phyloP scores from a whole-genome alignment of 164 flowering plant genomes.

The Akebia trifoliata region DNA sequence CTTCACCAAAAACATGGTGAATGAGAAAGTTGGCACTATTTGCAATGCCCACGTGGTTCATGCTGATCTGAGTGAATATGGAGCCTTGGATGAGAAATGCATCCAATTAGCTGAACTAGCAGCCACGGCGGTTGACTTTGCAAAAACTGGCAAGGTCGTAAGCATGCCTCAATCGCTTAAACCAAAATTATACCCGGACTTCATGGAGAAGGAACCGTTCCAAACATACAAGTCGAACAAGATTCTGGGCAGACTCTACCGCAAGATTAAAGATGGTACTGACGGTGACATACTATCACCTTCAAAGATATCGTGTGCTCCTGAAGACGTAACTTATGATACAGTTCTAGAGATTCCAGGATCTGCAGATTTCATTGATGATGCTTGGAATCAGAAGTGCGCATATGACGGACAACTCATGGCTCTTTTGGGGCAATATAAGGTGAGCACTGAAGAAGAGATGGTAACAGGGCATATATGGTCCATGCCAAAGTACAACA shows the following conservation, averaged over 20 bases:
- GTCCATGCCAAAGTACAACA: constrained; percentile 77
- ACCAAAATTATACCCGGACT: constrained; percentile 83
- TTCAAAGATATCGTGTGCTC: constrained; percentile 16
- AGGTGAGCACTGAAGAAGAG: constrained; percentile 77
- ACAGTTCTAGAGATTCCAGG: constrained; percentile 56
- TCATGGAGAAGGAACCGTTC: constrained; percentile 72
- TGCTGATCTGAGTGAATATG: constrained; percentile 70
- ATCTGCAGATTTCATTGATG: constrained; percentile 38
- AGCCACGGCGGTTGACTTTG: constrained; percentile 87
- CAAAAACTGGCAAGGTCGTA: constrained; percentile 78
- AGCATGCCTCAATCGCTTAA: constrained; percentile 57
- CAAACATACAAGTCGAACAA: constrained; percentile 63
- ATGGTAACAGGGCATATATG: constrained; percentile 80
- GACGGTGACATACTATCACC: constrained; percentile 24
- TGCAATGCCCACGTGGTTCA: constrained; percentile 96
- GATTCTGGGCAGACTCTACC: constrained; percentile 72
- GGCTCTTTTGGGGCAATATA: constrained; percentile 68
- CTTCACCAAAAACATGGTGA: constrained; percentile 63
- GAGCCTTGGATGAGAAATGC: constrained; percentile 81
- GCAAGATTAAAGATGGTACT: constrained; percentile 46
- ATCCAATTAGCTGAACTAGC: constrained; percentile 68
- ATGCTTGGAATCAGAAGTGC: constrained; percentile 78
- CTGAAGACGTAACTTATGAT: constrained; percentile 51
- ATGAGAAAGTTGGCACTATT: constrained; percentile 64
- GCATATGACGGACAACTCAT: constrained; percentile 59